Base-by-base conservation (phyloP, 345 rosid genomes). In the Hirschfeldia incana region DNA sequence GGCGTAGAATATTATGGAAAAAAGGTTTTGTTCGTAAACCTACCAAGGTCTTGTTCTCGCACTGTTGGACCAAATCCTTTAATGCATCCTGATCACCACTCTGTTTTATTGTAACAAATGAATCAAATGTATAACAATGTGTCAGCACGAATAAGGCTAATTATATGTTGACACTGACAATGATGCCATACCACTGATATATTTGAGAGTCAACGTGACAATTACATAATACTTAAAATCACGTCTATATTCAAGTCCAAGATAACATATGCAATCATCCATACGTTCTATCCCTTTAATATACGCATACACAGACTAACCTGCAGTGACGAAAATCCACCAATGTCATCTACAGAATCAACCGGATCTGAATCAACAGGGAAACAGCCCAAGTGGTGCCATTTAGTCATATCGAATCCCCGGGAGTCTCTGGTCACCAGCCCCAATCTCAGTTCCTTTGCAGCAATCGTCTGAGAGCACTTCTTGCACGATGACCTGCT, bases 361-460 rank as follows among this genome's bases (percentile, higher is more conserved):
- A 85, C 53, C 3, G 70, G 70, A 46, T 83, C 84, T 2, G 89
- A 67, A 9, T 57, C 37, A 2, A 82, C 44, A 1, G 87, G 84
- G 58, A 87, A 86, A 88, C 98, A 94, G 29, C 77, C 72, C 65
- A 86, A 15, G 84, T 94, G 98, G 69, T 89, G 86, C 98, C 98
- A 94, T 62, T 84, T 91, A 58, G 92, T 84, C 82, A 83, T 57
- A 63, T 94, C 97, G 79, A 75, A 90, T 27, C 94, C 94, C 51
- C 89, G 85, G 13, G 83, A 69, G 83, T 89, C 92, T 75, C 89
- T 84, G 55, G 83, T 78, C 75, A 90, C 86, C 5, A 83, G 65
- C 21, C 97, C 97, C 77, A 92, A 67, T 67, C 97, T 85, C 72
- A 87, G 82, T 61, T 86, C 84, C 74, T 89, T 85, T 36, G 86